Percentiles rank a stretch among this genome's conserved stretches.
These are phyloP conservation scores for Pistacia vera DNA, from an alignment of 345 rosid species.

Conservation along the genomic window DNA sequence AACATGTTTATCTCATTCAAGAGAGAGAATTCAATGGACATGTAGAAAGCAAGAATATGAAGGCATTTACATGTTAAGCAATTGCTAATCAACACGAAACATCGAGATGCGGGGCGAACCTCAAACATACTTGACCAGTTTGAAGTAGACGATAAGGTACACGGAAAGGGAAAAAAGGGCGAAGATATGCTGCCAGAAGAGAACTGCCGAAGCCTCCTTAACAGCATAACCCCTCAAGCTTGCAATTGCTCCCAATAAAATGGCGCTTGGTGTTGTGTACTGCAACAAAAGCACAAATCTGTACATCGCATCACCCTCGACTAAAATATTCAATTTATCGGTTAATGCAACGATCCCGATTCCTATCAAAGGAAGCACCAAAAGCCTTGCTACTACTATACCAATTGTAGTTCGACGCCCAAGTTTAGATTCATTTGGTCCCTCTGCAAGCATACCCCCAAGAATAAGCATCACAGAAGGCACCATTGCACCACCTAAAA, in stretches of 20 bases:
- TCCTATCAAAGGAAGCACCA: slow-evolving; percentile 83
- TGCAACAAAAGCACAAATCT: slow-evolving; percentile 81
- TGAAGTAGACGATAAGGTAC: slow-evolving; percentile 71
- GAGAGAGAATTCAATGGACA: neutral
- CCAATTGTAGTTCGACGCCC: slow-evolving; percentile 83
- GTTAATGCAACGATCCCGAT: slow-evolving; percentile 69
- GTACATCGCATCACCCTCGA: slow-evolving; percentile 67
- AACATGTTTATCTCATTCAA: neutral
- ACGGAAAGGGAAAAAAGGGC: slow-evolving; percentile 82
- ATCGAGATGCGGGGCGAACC: neutral
- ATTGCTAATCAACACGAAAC: neutral
- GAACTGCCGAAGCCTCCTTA: slow-evolving; percentile 82
- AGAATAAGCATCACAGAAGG: slow-evolving; percentile 98
- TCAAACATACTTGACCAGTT: slow-evolving; percentile 44
- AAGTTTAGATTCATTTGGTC: slow-evolving; percentile 80
- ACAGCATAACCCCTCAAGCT: slow-evolving; percentile 90
- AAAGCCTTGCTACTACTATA: slow-evolving; percentile 69
- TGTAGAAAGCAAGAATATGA: slow-evolving; percentile 3
- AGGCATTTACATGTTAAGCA: neutral
- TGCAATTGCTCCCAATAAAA: slow-evolving; percentile 87
- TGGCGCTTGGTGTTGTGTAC: slow-evolving; percentile 93
- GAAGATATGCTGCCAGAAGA: slow-evolving; percentile 89
- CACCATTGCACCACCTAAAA: slow-evolving; percentile 86
- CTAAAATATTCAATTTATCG: slow-evolving; percentile 55
- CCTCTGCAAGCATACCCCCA: slow-evolving; percentile 94